Evolutionary conservation across 73 alveolate species (phyloP).

Genomic region (Paramecium bursaria): DNA sequence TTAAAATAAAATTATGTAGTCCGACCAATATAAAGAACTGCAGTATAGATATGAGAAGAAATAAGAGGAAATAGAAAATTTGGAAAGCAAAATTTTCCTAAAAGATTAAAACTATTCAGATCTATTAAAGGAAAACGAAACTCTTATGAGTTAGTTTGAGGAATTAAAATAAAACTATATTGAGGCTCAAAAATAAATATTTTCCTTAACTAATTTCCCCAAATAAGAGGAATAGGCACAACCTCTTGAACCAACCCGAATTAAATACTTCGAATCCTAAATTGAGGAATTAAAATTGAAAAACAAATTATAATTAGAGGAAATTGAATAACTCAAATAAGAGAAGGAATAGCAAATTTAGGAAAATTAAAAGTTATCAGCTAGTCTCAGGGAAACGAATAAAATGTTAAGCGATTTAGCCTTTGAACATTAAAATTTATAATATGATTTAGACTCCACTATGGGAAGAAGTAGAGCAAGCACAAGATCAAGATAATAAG

Average conservation of each 20-base stretch:
- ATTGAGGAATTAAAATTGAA: conserved; percentile 24
- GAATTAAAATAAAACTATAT: not conserved
- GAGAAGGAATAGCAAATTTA: not conserved
- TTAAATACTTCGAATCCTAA: conserved; percentile 13
- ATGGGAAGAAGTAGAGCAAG: conserved; percentile 53
- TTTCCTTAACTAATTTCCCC: conserved; percentile 25
- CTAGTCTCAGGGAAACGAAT: conserved; percentile 26
- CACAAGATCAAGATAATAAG: conserved; percentile 47
- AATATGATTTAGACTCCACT: conserved; percentile 48
- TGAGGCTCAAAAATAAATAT: not conserved
- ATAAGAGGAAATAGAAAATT: not conserved
- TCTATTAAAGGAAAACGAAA: conserved; percentile 6
- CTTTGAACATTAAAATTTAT: conserved; percentile 31
- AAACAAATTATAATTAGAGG: not conserved
- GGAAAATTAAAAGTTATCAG: conserved; percentile 1
- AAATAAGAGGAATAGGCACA: not conserved
- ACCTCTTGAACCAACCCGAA: conserved; percentile 27
- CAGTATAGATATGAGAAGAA: conserved; percentile 18
- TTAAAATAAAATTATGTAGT: conserved; percentile 35
- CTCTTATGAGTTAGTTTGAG: not conserved
- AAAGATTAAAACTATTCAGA: not conserved
- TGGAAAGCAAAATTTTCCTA: not conserved
- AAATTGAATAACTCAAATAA: not conserved
- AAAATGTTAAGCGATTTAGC: conserved; percentile 49
- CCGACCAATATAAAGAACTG: conserved; percentile 49